Base-by-base conservation (phyloP, 2,329 filamentous ascomycete species). In the Penicillium carneum region DNA sequence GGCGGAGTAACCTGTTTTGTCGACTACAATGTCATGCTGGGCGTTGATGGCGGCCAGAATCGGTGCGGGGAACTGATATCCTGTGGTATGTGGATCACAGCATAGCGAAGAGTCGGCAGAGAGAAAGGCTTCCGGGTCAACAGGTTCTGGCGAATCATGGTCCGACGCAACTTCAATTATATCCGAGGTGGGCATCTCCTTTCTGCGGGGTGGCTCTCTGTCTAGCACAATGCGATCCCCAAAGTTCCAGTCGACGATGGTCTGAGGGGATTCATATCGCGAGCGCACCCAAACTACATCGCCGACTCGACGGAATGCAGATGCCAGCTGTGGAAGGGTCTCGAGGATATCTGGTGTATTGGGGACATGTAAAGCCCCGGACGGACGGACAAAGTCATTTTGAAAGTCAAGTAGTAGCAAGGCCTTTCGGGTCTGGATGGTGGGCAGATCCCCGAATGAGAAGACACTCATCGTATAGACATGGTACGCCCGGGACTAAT, bases 1-100 rank as follows among this genome's bases (percentile, higher is more conserved):
- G 14, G 93, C 93, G 4, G 95, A 98, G 77, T 98, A 98, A 68
- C 92, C 86, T 5, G 87, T 87, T 76, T 97, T 98, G 55, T 84
- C 79, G 47, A 87, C 76, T 20, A 87, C 73, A 10, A 82, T 79
- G 70, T 89, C 87, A 31, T 73, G 74, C 6, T 79, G 74, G n/a
- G 77, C 69, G 55, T 85, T 79, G 48, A 88, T 82, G 45, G 83
- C 77, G 34, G 79, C 73, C 41, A 82, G 76, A 45, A 88, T 73
- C 5, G 79, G 74, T 6, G 83, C 80, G 3, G 81, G 80, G 54
- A 85, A 84, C 47, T 86, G 75, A 67, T 81, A 73, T 74, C 86
- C 79, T 12, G 74, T 57, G 0, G 76, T 75, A 39, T 75, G 73
- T 8, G 76, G 69, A 26, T 75, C 77, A 69, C 80, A 82, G 58